Evolutionary conservation across 345 rosid genomes (phyloP).

Genomic region (Aquilaria malaccensis): DNA sequence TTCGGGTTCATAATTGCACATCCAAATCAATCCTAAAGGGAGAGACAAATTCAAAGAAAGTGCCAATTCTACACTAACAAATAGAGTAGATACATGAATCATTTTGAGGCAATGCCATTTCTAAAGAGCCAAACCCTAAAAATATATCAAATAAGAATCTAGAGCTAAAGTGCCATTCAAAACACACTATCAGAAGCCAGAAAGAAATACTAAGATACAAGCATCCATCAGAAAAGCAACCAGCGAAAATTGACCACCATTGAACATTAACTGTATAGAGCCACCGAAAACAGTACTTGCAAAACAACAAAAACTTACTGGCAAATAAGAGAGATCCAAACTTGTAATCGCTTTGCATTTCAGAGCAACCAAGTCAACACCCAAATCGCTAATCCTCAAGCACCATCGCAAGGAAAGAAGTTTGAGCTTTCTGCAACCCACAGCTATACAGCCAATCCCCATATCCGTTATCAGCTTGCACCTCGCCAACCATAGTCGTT

Average conservation of each 20-base stretch:
- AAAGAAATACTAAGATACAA: no score
- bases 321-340: conserved; percentile 44
- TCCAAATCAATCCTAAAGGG: background rate
- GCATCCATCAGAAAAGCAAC: no score
- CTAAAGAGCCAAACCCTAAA: no score
- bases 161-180: no score
- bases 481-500: conserved; percentile 32
- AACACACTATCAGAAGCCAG: background rate
- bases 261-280: background rate
- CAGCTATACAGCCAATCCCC: conserved; percentile 47
- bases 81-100: background rate
- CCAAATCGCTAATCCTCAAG: conserved; percentile 39
- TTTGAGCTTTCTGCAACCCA: conserved; percentile 35
- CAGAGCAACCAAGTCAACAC: conserved; percentile 38
- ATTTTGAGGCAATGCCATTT: background rate
- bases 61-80: background rate
- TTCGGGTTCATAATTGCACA: background rate
- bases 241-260: background rate
- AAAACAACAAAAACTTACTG: conserved; percentile 16
- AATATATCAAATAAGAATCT: no score
- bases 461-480: conserved; percentile 41
- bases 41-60: no score
- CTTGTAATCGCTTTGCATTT: conserved; percentile 32
- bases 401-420: conserved; percentile 45
- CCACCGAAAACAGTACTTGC: background rate